Evolutionary conservation across 305 asterid species (phyloP).

Genomic region (Coffea humblotiana): DNA sequence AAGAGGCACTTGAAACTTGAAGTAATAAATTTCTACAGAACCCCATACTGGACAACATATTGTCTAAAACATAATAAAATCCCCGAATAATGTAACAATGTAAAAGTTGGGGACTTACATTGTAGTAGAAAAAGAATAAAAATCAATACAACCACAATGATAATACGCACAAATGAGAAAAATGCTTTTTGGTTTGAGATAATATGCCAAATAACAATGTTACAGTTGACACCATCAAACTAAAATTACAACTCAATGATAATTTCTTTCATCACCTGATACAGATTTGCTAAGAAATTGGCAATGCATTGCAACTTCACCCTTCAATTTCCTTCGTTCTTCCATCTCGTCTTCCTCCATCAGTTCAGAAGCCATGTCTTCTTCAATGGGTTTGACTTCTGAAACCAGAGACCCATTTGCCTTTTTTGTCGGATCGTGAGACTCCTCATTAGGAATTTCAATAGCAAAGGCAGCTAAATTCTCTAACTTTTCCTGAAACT

Average conservation of each 20-base stretch:
- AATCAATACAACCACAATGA: not conserved
- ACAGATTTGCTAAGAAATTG: conserved; percentile 32
- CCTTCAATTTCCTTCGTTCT: conserved; percentile 27
- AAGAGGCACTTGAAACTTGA: not conserved
- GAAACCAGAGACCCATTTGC: conserved; percentile 28
- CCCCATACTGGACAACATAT: not conserved
- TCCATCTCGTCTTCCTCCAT: conserved; percentile 28
- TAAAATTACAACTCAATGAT: not conserved
- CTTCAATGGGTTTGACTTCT: conserved; percentile 27
- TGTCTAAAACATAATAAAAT: not conserved
- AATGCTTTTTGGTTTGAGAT: not conserved
- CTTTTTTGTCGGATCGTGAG: conserved; percentile 24
- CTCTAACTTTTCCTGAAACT: conserved; percentile 27
- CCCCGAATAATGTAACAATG: not conserved
- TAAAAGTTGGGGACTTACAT: not conserved
- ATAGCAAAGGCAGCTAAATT: conserved; percentile 22
- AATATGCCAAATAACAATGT: not conserved
- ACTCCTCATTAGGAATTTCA: conserved; percentile 29
- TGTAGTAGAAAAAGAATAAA: not conserved
- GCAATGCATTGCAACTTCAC: conserved; percentile 21
- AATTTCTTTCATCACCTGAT: conserved; percentile 35
- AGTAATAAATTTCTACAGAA: not conserved
- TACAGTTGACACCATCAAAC: not conserved
- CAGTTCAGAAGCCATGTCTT: conserved; percentile 32
- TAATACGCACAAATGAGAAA: not conserved